Conservation (phyloP, 805 yeast genomes). For the Hanseniaspora meyeri region DNA sequence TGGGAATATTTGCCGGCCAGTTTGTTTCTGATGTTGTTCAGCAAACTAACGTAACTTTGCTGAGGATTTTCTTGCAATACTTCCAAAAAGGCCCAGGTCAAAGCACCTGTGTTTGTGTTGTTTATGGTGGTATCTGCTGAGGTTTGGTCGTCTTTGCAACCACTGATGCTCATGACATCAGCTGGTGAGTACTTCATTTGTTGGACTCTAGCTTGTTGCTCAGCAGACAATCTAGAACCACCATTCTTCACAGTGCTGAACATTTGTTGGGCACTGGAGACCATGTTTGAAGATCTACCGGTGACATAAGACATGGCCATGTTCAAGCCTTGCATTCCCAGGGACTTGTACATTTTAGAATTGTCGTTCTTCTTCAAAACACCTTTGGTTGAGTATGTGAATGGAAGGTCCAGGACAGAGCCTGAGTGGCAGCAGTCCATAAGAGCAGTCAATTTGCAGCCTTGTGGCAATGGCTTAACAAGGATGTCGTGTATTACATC, state of each 20-base stretch:
- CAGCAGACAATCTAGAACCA: constrained; percentile 29
- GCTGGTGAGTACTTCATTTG: constrained; percentile 59
- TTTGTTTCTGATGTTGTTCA: constrained; percentile 57
- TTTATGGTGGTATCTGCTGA: constrained; percentile 69
- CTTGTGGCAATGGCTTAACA: constrained; percentile 58
- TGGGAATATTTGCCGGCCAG: constrained; percentile 58
- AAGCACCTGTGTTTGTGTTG: constrained; percentile 68
- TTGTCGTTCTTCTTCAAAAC: constrained; percentile 63
- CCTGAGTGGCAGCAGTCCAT: constrained; percentile 86
- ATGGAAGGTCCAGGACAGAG: constrained; percentile 69
- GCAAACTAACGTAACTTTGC: constrained; percentile 55
- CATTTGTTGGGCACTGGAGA: constrained; percentile 34
- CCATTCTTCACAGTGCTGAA: constrained; percentile 33
- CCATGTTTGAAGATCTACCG: constrained; percentile 40
- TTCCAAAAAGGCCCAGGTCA: constrained; percentile 64
- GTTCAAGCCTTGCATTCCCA: constrained; percentile 51
- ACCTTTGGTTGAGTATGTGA: constrained; percentile 70
- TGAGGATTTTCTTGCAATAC: constrained; percentile 49
- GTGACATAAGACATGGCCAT: constrained; percentile 48
- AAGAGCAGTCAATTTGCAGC: constrained; percentile 65
- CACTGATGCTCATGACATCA: constrained; percentile 63
- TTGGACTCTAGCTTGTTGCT: constrained; percentile 34
- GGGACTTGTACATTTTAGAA: constrained; percentile 46
- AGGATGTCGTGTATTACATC: constrained; percentile 60
- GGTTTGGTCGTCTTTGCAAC: constrained; percentile 76